Conservation (phyloP, 1,284 basidiomycete species). For the Microbotryum silenes-acaulis region DNA sequence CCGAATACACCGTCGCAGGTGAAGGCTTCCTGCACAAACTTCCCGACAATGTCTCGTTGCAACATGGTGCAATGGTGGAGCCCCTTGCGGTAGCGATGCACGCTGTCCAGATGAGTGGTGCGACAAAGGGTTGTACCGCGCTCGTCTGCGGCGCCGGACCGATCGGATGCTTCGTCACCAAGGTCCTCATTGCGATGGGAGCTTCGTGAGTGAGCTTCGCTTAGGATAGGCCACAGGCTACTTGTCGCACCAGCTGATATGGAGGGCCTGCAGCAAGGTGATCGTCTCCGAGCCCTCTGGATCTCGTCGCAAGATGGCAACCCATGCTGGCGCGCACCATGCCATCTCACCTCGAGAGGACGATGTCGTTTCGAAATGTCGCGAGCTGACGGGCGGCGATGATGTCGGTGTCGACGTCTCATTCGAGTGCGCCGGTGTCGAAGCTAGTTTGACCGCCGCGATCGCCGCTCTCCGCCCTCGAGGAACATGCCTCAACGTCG, state of each 20-base stretch:
- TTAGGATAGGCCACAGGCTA: too few relatives aligned
- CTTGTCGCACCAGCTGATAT: too few relatives aligned
- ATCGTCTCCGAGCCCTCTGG: conserved; percentile 39
- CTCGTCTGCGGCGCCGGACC: conserved; percentile 42
- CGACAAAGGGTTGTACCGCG: conserved; percentile 36
- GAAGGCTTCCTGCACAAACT: conserved; percentile 36
- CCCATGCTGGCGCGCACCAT: conserved; percentile 35
- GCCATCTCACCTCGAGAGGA: conserved; percentile 34
- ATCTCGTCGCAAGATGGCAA: conserved; percentile 35
- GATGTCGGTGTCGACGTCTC: conserved; percentile 38
- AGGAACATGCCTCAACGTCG: conserved; percentile 39
- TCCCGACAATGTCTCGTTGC: conserved; percentile 33
- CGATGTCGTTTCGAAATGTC: conserved; percentile 31
- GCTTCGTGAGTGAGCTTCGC: conserved; percentile 10
- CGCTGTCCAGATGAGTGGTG: conserved; percentile 37
- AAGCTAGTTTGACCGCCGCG: conserved; percentile 36
- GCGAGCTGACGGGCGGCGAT: conserved; percentile 32
- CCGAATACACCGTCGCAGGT: conserved; percentile 38
- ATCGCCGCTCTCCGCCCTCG: conserved; percentile 35
- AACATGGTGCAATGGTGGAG: conserved; percentile 40
- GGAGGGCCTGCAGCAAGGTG: conserved; percentile 7
- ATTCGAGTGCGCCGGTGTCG: conserved; percentile 41
- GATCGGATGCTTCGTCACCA: conserved; percentile 38
- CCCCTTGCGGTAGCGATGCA: conserved; percentile 42
- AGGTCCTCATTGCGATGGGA: conserved; percentile 34